Conservation (phyloP, 148 eudicot species). For the Chenopodium quinoa region DNA sequence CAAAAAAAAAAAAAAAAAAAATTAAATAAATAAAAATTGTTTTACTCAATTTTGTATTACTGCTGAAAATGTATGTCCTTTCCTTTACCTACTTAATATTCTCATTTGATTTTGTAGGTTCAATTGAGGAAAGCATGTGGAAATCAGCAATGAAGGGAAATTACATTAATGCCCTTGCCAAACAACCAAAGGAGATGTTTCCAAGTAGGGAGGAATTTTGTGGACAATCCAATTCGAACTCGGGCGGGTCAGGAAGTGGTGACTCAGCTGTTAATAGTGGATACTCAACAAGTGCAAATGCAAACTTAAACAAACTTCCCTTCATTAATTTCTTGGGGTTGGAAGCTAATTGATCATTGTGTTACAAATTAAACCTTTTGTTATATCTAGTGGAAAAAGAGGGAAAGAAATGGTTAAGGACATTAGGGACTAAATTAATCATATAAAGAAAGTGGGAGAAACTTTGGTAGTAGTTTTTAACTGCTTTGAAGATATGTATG, state of each 20-base stretch:
- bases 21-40: not conserved
- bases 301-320: not conserved
- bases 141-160: not conserved
- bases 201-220: not conserved
- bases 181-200: not conserved
- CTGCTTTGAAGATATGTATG: not conserved
- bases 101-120: conserved; percentile 11
- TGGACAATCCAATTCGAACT: conserved; percentile 15
- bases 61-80: not conserved
- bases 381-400: not conserved
- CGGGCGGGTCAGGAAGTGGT: conserved; percentile 17
- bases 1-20: no score
- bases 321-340: conserved; percentile 18
- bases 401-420: not conserved
- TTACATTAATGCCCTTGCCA: not conserved
- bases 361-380: not conserved
- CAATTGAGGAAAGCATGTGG: conserved; percentile 7
- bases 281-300: not conserved
- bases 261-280: conserved; percentile 20
- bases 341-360: conserved; percentile 11
- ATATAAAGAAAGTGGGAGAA: not conserved
- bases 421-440: not conserved
- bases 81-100: not conserved
- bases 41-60: not conserved
- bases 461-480: not conserved